A percentile compares a stretch with the other conserved stretches of the same genome.
These are phyloP conservation scores for Pneumocystis jirovecii DNA, from an alignment of 1,139 yeast species.

Conservation along the genomic window DNA sequence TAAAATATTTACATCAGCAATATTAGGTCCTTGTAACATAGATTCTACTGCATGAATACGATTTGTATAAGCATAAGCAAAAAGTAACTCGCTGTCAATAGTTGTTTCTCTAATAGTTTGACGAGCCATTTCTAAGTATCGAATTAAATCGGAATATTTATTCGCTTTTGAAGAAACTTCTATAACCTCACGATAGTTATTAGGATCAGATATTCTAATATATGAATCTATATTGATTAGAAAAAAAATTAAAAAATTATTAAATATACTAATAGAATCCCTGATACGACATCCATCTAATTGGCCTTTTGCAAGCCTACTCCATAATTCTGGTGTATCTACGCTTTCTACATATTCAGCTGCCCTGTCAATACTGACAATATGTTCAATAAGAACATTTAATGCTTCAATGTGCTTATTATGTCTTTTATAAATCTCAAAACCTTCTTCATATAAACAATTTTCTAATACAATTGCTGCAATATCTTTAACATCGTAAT, in stretches of 20 bases:
- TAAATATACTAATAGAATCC: slow-evolving; percentile 46
- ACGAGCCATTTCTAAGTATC: slow-evolving; percentile 88
- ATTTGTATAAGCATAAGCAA: slow-evolving; percentile 70
- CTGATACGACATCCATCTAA: slow-evolving; percentile 83
- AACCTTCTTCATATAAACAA: slow-evolving; percentile 83
- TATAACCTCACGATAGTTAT: slow-evolving; percentile 79
- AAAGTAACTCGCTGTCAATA: slow-evolving; percentile 81
- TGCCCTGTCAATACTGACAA: slow-evolving; percentile 90
- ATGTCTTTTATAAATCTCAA: slow-evolving; percentile 78
- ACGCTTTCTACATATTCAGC: slow-evolving; percentile 83
- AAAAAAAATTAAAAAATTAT: slow-evolving; percentile 33
- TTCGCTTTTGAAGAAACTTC: slow-evolving; percentile 94
- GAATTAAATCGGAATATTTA: slow-evolving; percentile 81
- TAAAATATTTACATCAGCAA: slow-evolving; percentile 64
- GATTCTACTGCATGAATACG: slow-evolving; percentile 69
- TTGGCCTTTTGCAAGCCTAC: slow-evolving; percentile 91
- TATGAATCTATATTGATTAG: slow-evolving; percentile 26
- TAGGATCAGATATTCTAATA: slow-evolving; percentile 80
- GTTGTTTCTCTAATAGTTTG: slow-evolving; percentile 77
- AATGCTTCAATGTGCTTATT: slow-evolving; percentile 67
- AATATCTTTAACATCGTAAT: slow-evolving; percentile 85
- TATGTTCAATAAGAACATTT: slow-evolving; percentile 80
- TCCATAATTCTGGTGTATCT: slow-evolving; percentile 79
- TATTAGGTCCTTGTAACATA: slow-evolving; percentile 73
- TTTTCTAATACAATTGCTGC: slow-evolving; percentile 85